These are phyloP conservation scores for Bretziella fagacearum DNA, from an alignment of 2,329 filamentous ascomycete genomes.

Conservation along the genomic window DNA sequence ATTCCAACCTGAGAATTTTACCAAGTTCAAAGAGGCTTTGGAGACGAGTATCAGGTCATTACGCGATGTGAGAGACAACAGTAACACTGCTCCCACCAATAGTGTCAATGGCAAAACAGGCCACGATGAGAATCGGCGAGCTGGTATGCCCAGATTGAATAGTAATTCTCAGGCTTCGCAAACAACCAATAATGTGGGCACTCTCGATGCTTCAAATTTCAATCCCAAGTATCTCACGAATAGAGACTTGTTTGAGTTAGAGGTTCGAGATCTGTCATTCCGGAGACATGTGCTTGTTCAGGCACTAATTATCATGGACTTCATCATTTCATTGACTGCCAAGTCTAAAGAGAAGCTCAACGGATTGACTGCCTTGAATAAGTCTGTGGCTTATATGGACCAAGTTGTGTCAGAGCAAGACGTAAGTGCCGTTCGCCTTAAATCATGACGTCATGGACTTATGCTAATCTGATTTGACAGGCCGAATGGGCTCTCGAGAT, in stretches of 20 bases:
- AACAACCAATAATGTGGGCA: neutral
- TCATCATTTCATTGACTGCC: slow-evolving; percentile 75
- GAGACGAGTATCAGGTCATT: slow-evolving; percentile 47
- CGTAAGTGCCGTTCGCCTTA: slow-evolving; percentile 31
- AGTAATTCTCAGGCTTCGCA: neutral
- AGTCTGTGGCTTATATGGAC: slow-evolving; percentile 66
- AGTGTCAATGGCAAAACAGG: slow-evolving; percentile 30
- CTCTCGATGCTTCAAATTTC: slow-evolving; percentile 30
- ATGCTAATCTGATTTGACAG: slow-evolving; percentile 18
- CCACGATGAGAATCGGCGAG: slow-evolving; percentile 31
- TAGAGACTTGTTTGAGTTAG: slow-evolving; percentile 83
- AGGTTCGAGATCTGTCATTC: slow-evolving; percentile 91
- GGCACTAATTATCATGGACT: slow-evolving; percentile 84
- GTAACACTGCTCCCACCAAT: slow-evolving; percentile 33
- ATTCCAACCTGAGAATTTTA: slow-evolving; percentile 55
- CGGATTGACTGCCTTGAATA: slow-evolving; percentile 52
- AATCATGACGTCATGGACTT: neutral
- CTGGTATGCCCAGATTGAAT: slow-evolving; percentile 10
- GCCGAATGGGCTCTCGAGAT: slow-evolving; percentile 71
- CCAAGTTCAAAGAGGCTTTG: slow-evolving; percentile 64
- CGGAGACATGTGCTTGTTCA: slow-evolving; percentile 89
- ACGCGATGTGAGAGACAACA: slow-evolving; percentile 32
- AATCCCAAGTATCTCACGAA: slow-evolving; percentile 99
- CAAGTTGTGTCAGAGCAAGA: slow-evolving; percentile 69
- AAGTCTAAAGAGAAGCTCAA: slow-evolving; percentile 65